Conservation (phyloP, 208 protist species). For the Crithidia fasciculata region DNA sequence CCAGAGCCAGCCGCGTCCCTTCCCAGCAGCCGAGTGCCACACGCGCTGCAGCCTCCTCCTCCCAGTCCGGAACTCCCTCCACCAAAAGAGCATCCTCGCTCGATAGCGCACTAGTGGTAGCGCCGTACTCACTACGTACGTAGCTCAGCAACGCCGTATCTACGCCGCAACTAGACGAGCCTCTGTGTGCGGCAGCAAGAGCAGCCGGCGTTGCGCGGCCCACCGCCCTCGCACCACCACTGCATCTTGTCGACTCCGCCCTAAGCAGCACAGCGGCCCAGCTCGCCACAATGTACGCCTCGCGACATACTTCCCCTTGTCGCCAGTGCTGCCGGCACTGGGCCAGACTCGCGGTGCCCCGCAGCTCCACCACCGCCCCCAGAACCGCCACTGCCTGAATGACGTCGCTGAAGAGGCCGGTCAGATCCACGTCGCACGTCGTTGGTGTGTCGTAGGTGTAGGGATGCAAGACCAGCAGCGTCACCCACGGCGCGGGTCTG, state of each 20-base stretch:
- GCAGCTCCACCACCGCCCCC: slow-evolving; percentile 33
- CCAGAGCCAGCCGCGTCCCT: slow-evolving; percentile 30
- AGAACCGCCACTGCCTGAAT: slow-evolving; percentile 23
- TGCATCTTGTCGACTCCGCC: too few species aligned
- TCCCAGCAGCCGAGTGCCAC: slow-evolving; percentile 44
- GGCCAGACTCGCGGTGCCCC: slow-evolving; percentile 25
- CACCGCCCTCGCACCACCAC: too few species aligned
- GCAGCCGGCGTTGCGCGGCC: too few species aligned
- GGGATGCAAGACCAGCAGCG: slow-evolving; percentile 24
- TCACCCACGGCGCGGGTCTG: slow-evolving; percentile 38
- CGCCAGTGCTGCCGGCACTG: background rate
- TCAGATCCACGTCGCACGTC: slow-evolving; percentile 22
- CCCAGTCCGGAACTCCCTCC: slow-evolving; percentile 10
- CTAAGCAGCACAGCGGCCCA: slow-evolving; percentile 1
- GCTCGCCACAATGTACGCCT: slow-evolving; percentile 38
- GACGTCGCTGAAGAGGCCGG: background rate
- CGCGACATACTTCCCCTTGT: slow-evolving; percentile 1
- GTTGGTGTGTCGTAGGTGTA: background rate
- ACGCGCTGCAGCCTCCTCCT: slow-evolving; percentile 29
- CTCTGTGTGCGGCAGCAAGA: too few species aligned
- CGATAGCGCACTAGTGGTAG: background rate
- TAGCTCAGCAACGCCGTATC: background rate
- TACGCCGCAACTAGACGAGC: too few species aligned
- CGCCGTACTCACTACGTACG: too few species aligned
- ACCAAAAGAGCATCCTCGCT: background rate